These are phyloP conservation scores for Neurospora tetrasperma DNA, from an alignment of 495 filamentous ascomycete genomes.

Conservation along the genomic window DNA sequence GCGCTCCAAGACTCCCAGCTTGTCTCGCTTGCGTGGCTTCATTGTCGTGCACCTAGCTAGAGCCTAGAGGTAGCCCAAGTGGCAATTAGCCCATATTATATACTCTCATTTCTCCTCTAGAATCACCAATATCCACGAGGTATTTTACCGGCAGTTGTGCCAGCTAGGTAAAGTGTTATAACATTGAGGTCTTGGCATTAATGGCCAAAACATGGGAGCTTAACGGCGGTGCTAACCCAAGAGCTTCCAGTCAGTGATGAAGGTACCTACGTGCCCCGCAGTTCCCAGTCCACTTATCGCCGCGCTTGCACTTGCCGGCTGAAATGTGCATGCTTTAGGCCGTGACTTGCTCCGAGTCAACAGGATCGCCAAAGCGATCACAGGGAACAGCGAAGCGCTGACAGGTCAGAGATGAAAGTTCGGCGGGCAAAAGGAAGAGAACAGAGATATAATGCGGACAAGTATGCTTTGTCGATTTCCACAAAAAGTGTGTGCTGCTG, in stretches of 20 bases:
- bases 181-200: neutral
- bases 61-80: neutral
- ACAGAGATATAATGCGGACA: neutral
- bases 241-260: neutral
- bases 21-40: conserved; percentile 1
- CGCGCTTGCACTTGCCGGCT: neutral
- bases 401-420: neutral
- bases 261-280: neutral
- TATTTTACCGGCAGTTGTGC: neutral
- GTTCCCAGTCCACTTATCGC: neutral
- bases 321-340: neutral
- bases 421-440: neutral
- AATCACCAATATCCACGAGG: neutral
- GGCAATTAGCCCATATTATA: neutral
- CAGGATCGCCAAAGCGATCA: neutral
- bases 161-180: neutral
- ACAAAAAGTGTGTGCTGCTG: neutral
- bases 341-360: neutral
- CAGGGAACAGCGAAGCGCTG: neutral
- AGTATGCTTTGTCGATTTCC: neutral
- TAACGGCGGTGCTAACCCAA: neutral
- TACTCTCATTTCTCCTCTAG: neutral
- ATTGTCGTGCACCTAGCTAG: neutral
- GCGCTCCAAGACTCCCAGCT: neutral
- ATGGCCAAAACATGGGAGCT: neutral